These are phyloP conservation scores for Escallonia herrerae DNA, from an alignment of 129 eudicot species.

Conservation along the genomic window DNA sequence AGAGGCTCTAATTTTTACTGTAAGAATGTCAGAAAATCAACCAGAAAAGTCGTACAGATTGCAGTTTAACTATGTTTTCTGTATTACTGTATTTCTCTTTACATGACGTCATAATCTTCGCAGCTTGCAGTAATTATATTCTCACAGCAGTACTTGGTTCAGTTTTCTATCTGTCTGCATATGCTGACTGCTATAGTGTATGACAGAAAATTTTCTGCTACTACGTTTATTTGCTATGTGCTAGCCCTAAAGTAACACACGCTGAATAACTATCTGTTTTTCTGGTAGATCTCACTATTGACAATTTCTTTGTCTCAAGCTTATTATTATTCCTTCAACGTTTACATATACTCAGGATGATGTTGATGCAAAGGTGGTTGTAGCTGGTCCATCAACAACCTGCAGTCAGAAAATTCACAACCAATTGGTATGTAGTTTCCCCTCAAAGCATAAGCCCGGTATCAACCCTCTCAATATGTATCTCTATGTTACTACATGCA, in stretches of 20 bases:
- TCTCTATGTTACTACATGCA: too few species aligned
- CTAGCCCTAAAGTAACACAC: not conserved
- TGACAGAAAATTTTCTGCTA: too few species aligned
- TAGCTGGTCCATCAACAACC: conserved; percentile 92
- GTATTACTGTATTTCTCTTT: too few species aligned
- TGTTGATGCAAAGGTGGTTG: conserved; percentile 73
- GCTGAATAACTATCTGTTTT: not conserved
- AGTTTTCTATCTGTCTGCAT: too few species aligned
- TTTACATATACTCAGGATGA: conserved; percentile 50
- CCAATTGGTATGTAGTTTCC: conserved; percentile 59
- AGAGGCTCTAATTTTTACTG: too few species aligned
- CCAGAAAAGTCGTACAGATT: too few species aligned
- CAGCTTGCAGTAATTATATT: too few species aligned
- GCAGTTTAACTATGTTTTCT: too few species aligned
- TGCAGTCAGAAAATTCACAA: conserved; percentile 98
- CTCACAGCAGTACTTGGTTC: too few species aligned
- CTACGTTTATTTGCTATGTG: not conserved
- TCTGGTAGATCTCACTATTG: not conserved
- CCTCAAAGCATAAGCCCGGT: not conserved
- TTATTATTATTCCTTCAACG: not conserved
- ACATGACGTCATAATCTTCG: too few species aligned
- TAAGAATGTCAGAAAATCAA: too few species aligned
- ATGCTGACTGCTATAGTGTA: too few species aligned
- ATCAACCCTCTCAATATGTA: not conserved
- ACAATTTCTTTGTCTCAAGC: not conserved